Evolutionary conservation across 176 grass and related monocot species (phyloP), one percentile per base, ranked within the genome.

Genomic region (Cenchrus fungigraminus): DNA sequence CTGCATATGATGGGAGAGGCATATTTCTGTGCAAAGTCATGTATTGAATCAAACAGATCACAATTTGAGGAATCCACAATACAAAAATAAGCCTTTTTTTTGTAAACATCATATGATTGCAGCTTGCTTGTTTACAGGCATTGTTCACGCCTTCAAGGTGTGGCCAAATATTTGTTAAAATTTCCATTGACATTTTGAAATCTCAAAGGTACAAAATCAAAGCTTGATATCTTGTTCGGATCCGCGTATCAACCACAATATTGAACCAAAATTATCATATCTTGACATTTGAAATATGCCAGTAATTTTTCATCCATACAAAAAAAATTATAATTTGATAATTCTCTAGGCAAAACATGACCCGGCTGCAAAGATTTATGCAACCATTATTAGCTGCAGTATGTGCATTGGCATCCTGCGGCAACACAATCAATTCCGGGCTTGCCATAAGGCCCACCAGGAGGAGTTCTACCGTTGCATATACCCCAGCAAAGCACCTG

Each of bases 151-250:
- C 12, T 50, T 72, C 69, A 28, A 5, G 25, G 61, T 31, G 15
- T 77, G 44, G 56, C 34, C 4, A 68, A 59, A 59, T 20, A 16
- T 74, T 20, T 46, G 25, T 47, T 9, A 12, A 15, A 71, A 32
- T 70, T 82, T 58, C 66, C 63, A 13, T 32, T 81, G 25, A 60
- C 56, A 68, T 75, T 81, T 81, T 17, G 43, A 46, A 86, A 74
- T 66, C 11, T 2, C 8, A 70, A 51, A 37, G 20, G 20, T 25
- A 14, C 6, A 51, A 54, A 54, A n/a, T 72, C 25, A 15, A 28
- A 10, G 43, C 25, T 20, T 20, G 6, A 19, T 13, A 10, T 51
- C 14, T 28, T 28, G 9, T 72, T 72, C 14, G 1, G 0, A 14
- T 51, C 45, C 1, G 11, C 10, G 10, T 13, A 72, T 49, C 52